These are phyloP conservation scores for Irpex sp. DNA, from an alignment of 1,284 basidiomycete genomes.

Conservation along the genomic window DNA sequence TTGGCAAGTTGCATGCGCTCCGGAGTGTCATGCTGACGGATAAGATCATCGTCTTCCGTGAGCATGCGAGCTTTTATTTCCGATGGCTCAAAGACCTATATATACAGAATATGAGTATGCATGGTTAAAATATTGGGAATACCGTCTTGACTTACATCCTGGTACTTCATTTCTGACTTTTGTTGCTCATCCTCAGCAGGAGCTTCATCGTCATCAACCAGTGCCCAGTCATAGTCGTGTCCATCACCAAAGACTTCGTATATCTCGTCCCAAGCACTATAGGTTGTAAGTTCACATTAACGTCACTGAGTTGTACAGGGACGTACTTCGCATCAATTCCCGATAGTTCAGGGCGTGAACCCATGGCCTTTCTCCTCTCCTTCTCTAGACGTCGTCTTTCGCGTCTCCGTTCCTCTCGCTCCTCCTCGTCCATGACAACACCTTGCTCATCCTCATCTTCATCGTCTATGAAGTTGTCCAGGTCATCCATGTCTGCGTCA, in stretches of 20 bases:
- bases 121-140: not conserved
- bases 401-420: slow-evolving; percentile 68
- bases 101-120: slow-evolving; percentile 1
- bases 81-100: slow-evolving; percentile 94
- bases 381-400: slow-evolving; percentile 64
- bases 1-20: slow-evolving; percentile 95
- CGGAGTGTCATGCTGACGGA: slow-evolving; percentile 88
- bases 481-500: slow-evolving; percentile 68
- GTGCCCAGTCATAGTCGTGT: slow-evolving; percentile 94
- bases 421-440: slow-evolving; percentile 66
- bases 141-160: slow-evolving; percentile 65
- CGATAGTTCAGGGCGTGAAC: slow-evolving; percentile 70
- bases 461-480: slow-evolving; percentile 91
- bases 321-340: slow-evolving; percentile 87
- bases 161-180: slow-evolving; percentile 80
- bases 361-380: slow-evolving; percentile 58
- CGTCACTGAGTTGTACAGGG: slow-evolving; percentile 3
- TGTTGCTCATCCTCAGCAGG: slow-evolving; percentile 56
- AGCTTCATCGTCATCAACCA: slow-evolving; percentile 73
- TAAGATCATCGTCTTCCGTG: slow-evolving; percentile 93
- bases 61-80: slow-evolving; percentile 91
- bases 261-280: slow-evolving; percentile 94
- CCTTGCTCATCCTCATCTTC: slow-evolving; percentile 83
- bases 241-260: slow-evolving; percentile 97
- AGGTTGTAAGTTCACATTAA: slow-evolving; percentile 19